Base-by-base conservation (phyloP, 129 eudicot species). In the Arctium minus region DNA sequence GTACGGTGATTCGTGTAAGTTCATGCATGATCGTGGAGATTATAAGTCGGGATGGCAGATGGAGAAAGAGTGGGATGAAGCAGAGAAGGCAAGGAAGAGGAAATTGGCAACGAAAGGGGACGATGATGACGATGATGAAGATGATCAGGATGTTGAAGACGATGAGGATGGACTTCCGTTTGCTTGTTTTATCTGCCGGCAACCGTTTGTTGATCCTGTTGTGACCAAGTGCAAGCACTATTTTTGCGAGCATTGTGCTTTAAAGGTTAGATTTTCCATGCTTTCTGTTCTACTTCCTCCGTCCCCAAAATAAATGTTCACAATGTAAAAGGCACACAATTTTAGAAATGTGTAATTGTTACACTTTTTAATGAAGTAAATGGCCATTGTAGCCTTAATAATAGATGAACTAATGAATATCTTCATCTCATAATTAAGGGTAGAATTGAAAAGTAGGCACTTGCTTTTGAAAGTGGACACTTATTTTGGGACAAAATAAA, bases 1-100 rank as follows among this genome's bases (percentile, higher is more conserved):
- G 37, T 96, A 96, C 75, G 99, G 98, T 12, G 99, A 96, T 89
- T 87, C 99, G 0, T 96, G 99, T 75, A 93, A 96, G 87, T 96
- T 96, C 82, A 93, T 96, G 99, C 99, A 96, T 79, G 99, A 96
- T 84, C 89, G 99, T 17, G 99, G 99, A 68, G 99, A 96, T 90
- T 96, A 96, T 68, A 96, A 96, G 85, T 90, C 99, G 0, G 98
- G 99, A 12, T 96, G 99, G 99, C 99, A 93, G 88, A 70, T 96
- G 85, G 99, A 96, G 76, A 90, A 81, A 60, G 99, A 96, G 50
- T 96, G 99, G 99, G 99, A 96, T 30, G 98, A 96, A 79, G 91
- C 89, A 15, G 98, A 93, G 84, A 96, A 96, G 84, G 83, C 76
- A 10, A 90, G 97, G 75, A 90, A 90, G 79, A 87, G 90, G 81